A percentile compares a stretch with the other conserved stretches of the same genome.
These are phyloP conservation scores for Parathielavia hyrcaniae DNA, from an alignment of 495 filamentous ascomycete genomes.

Conservation along the genomic window DNA sequence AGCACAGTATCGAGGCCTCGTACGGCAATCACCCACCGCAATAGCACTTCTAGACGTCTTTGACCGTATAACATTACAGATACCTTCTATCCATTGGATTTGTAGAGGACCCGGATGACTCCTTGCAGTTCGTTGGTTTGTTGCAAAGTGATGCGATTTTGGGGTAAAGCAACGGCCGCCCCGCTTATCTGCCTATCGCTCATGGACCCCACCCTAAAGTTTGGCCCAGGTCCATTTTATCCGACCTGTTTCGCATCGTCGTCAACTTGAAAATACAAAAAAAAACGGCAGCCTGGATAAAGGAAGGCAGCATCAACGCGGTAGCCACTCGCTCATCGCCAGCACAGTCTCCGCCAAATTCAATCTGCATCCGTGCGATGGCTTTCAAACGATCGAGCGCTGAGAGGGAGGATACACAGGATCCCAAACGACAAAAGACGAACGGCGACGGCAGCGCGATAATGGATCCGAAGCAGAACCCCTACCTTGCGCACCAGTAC, in stretches of 20 bases:
- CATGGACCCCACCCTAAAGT: slow-evolving; percentile 10
- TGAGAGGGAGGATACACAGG: slow-evolving; percentile 26
- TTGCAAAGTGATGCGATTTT: too few species aligned
- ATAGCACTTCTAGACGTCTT: not conserved
- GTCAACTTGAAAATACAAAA: slow-evolving; percentile 24
- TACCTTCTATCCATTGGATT: too few species aligned
- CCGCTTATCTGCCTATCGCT: slow-evolving; percentile 17
- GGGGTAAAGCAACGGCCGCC: too few species aligned
- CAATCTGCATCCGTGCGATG: slow-evolving; percentile 11
- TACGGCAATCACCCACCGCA: too few species aligned
- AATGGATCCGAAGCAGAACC: slow-evolving; percentile 52
- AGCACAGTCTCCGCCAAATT: not conserved
- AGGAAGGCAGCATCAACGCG: not conserved
- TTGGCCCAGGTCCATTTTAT: slow-evolving; percentile 13
- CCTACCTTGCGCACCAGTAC: slow-evolving; percentile 89
- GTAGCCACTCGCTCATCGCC: not conserved
- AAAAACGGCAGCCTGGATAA: slow-evolving; percentile 20
- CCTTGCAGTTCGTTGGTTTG: not conserved
- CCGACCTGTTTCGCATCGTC: slow-evolving; percentile 4
- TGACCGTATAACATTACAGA: too few species aligned
- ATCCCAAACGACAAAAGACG: slow-evolving; percentile 34
- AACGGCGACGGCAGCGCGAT: slow-evolving; percentile 29
- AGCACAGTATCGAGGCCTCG: too few species aligned
- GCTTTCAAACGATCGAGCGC: slow-evolving; percentile 30
- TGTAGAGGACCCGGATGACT: not conserved